phyloP scores from a whole-genome alignment of 495 filamentous ascomycete species.

The Penicillium lagena region DNA sequence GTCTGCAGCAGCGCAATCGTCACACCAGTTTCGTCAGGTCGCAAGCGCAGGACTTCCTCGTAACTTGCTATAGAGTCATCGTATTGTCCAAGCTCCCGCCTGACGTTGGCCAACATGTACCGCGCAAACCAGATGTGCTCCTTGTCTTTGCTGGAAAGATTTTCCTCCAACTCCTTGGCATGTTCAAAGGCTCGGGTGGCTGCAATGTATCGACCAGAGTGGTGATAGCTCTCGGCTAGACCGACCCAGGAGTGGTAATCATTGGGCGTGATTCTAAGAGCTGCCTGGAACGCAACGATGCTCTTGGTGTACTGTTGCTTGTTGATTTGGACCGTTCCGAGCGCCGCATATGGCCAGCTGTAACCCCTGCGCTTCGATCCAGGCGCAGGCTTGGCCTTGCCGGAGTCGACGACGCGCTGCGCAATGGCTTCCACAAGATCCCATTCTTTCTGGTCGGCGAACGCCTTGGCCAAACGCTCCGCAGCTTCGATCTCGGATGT shows the following conservation, averaged over 20 bases:
- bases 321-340: constrained; percentile 95
- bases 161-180: constrained; percentile 59
- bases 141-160: constrained; percentile 32
- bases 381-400: constrained; percentile 78
- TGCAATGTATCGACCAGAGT: constrained; percentile 85
- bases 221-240: constrained; percentile 91
- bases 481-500: constrained; percentile 80
- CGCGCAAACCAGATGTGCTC: constrained; percentile 85
- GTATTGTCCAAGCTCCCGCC: constrained; percentile 82
- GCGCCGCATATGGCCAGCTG: constrained; percentile 94
- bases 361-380: constrained; percentile 85
- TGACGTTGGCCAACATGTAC: constrained; percentile 95
- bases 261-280: constrained; percentile 72
- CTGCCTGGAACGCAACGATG: constrained; percentile 84
- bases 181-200: constrained; percentile 86
- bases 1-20: constrained; percentile 82
- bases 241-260: constrained; percentile 97
- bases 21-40: constrained; percentile 76
- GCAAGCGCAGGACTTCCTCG: constrained; percentile 55
- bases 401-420: constrained; percentile 87
- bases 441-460: constrained; percentile 89
- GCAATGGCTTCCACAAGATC: constrained; percentile 90
- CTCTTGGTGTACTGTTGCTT: constrained; percentile 84
- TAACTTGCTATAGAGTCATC: constrained; percentile 76
- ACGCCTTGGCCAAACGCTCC: constrained; percentile 75